phyloP scores from a whole-genome alignment of 2,329 filamentous ascomycete species.

The Esteya vermicola region DNA sequence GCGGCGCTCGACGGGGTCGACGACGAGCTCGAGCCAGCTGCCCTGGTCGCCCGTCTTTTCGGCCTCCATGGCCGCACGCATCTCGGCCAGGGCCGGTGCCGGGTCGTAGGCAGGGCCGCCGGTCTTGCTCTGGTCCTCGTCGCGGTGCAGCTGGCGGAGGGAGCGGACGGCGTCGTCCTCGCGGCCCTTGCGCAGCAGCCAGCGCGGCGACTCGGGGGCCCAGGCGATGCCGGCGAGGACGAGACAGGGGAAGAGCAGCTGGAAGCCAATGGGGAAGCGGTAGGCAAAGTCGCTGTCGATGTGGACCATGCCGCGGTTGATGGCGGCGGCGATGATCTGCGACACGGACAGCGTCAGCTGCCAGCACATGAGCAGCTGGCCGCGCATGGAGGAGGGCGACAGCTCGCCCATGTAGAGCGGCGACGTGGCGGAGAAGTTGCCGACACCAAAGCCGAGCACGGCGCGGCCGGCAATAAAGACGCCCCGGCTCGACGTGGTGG shows the following conservation, averaged over 20 bases:
- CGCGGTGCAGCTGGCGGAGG: too few relatives aligned
- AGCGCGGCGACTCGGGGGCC: slow-evolving; percentile 31
- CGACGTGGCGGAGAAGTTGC: slow-evolving; percentile 17
- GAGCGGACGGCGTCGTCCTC: slow-evolving; percentile 29
- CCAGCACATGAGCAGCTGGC: slow-evolving; percentile 15
- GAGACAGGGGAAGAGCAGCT: slow-evolving; percentile 23
- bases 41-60: too few relatives aligned
- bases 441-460: slow-evolving; percentile 13
- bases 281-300: slow-evolving; percentile 19
- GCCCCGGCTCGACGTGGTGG: slow-evolving; percentile 8
- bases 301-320: slow-evolving; percentile 20
- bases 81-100: too few relatives aligned
- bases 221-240: slow-evolving; percentile 23
- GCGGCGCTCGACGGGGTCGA: slow-evolving; percentile 16
- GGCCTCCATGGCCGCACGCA: too few relatives aligned
- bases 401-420: slow-evolving; percentile 19
- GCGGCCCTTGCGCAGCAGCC: slow-evolving; percentile 30
- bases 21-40: background rate
- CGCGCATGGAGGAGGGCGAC: slow-evolving; percentile 12
- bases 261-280: slow-evolving; percentile 25
- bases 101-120: too few relatives aligned
- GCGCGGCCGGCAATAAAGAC: slow-evolving; percentile 13
- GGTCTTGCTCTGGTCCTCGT: too few relatives aligned
- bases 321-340: slow-evolving; percentile 21
- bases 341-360: slow-evolving; percentile 22